Base-by-base conservation (phyloP, 2,329 filamentous ascomycete genomes). In the Stagonosporopsis cucurbitacearum region DNA sequence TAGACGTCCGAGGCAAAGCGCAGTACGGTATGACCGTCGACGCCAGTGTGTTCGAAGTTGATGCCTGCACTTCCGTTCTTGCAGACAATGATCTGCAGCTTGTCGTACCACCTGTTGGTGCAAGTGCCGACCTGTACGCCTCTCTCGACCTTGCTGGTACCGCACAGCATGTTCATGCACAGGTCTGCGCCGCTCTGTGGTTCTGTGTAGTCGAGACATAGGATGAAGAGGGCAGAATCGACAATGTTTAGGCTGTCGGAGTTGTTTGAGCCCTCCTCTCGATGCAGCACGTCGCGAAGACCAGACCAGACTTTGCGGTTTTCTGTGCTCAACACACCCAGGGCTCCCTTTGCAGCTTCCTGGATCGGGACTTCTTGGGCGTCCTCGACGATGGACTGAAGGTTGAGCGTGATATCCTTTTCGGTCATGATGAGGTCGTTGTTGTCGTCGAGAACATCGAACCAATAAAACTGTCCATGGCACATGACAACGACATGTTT, bases 81-180 rank as follows among this genome's bases (percentile, higher is more conserved):
- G 82, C 95, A 98, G 46, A 99, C 95, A 50, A 99, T 98, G 60
- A 99, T 97, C 73, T 99, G 95, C 43, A 99, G 82, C 80, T 99
- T 99, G 79, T 99, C 95, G 71, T 99, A 99, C 95, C 95, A 99
- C 59, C 95, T 84, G 76, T 99, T 99, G 13, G 94, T 97, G 78
- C 95, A 99, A 2, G 95, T 98, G 26, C 95, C 95, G 40, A 97
- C 92, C 77, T 99, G 95, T 2, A 99, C 91, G 4, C 95, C 95
- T 71, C 89, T 90, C 69, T 96, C 90, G 12, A 98, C 88, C 70
- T 95, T 88, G 66, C 89, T 96, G 0, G 92, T 96, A 40, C 95
- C 95, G 70, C 95, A 98, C 12, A 99, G 89, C 94, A 99, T 98
- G 75, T 98, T 99, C 72, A 92, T 92, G 75, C 93, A 97, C n/a